Evolutionary conservation across 805 yeast species (phyloP).

Genomic region (Ogataea ganodermae): DNA sequence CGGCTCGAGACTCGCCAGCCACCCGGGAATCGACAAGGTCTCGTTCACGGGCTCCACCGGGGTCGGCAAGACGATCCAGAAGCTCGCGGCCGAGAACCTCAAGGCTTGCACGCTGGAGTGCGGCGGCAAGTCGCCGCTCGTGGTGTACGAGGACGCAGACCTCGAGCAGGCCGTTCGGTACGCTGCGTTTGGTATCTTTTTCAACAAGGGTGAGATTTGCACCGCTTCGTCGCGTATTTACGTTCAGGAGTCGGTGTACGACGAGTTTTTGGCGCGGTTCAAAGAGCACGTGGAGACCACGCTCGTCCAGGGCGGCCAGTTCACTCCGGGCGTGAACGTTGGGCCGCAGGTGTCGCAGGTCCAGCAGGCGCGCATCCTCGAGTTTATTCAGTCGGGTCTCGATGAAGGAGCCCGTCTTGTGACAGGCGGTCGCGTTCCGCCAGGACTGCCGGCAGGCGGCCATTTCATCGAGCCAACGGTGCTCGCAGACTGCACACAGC

Average conservation of each 20-base stretch:
- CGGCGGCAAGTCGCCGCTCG: conserved; percentile 95
- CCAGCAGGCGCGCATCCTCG: conserved; percentile 77
- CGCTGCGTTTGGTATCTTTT: conserved; percentile 82
- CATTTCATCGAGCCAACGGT: conserved; percentile 73
- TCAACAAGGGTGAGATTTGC: conserved; percentile 95
- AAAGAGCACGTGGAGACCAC: conserved; percentile 50
- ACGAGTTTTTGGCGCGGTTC: conserved; percentile 66
- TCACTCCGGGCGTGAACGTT: conserved; percentile 73
- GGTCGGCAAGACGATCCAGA: conserved; percentile 79
- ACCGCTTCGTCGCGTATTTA: conserved; percentile 92
- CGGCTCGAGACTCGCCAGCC: conserved; percentile 60
- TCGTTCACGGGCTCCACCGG: conserved; percentile 72
- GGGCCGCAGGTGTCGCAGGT: conserved; percentile 89
- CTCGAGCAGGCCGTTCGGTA: conserved; percentile 72
- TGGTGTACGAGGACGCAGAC: conserved; percentile 85
- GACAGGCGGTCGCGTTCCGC: conserved; percentile 59
- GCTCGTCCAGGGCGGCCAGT: conserved; percentile 78
- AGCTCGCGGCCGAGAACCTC: conserved; percentile 76
- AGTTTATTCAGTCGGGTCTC: conserved; percentile 74
- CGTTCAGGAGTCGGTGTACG: conserved; percentile 84
- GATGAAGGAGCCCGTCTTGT: conserved; percentile 79
- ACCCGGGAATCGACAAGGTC: conserved; percentile 59
- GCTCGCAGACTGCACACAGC: conserved; percentile 67
- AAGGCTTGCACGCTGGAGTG: conserved; percentile 92
- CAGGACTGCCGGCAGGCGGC: conserved; percentile 48